Evolutionary conservation across 2,329 filamentous ascomycete species (phyloP).

Genomic region (Colletotrichum sp.): DNA sequence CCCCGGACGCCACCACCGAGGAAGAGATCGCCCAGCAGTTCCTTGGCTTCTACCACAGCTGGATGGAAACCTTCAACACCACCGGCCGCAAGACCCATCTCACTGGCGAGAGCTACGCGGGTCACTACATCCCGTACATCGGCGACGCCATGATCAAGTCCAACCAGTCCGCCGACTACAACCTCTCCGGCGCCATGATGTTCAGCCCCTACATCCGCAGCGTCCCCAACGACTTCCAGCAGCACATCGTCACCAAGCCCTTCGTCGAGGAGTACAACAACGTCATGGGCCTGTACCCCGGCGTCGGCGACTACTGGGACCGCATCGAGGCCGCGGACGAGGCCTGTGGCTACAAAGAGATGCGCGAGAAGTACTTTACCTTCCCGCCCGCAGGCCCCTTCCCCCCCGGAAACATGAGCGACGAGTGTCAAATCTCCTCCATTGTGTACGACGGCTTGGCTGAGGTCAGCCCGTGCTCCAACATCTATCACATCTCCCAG

Average conservation of each 20-base stretch:
- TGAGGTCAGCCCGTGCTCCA: conserved; percentile 77
- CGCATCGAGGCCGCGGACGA: conserved; percentile 58
- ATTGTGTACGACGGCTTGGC: conserved; percentile 58
- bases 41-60: conserved; percentile 80
- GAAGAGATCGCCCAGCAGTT: conserved; percentile 74
- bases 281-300: conserved; percentile 65
- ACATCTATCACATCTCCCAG: conserved; percentile 76
- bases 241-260: conserved; percentile 54
- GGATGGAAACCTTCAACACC: conserved; percentile 71
- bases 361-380: conserved; percentile 63
- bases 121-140: conserved; percentile 74
- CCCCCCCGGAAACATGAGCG: conserved; percentile 44
- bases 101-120: conserved; percentile 75
- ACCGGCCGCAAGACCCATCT: conserved; percentile 77
- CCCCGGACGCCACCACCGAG: conserved; percentile 68
- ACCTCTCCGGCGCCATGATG: conserved; percentile 72
- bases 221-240: conserved; percentile 52
- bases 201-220: conserved; percentile 68
- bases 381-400: conserved; percentile 72
- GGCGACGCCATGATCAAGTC: conserved; percentile 74
- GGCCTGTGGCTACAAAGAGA: conserved; percentile 68
- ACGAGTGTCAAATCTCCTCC: conserved; percentile 61
- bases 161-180: conserved; percentile 69
- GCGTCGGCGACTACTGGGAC: conserved; percentile 52
- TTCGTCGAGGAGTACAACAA: conserved; percentile 66